Evolutionary conservation across 257 asterid species (phyloP), one percentile per base, ranked within the genome.

Genomic region (Solanum megistacrolobum): DNA sequence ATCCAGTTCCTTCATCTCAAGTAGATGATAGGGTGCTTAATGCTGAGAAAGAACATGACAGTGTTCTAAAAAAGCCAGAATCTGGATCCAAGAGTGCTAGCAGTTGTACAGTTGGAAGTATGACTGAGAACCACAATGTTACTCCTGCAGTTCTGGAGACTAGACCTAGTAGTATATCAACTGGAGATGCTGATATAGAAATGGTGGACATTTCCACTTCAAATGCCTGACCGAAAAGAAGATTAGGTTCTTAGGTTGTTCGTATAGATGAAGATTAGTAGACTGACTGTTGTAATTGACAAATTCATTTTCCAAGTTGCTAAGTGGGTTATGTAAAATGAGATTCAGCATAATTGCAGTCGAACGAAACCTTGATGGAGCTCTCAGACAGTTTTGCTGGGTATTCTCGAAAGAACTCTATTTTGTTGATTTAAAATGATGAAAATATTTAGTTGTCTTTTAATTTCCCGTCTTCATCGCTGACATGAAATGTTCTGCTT

Each of bases 1-100:
- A 62, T 87, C 46, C 87, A 81, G 87, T 89, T 65, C 68, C 89
- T 52, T 71, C 88, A 58, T 71, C 46, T 43, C 86, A 25, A 82
- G 88, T 27, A 60, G 84, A 86, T 79, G 73, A 85, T 79, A 12
- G 13, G 25, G 85, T 85, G 66, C 65, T 81, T 52, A 90, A 86
- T 86, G 90, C 86, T 52, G 91, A 68, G 75, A 39, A 88, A 52
- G 87, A 41, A 78, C 52, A 86, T 21, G 83, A 13, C 6, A 31
- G 43, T 43, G 23, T 21, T 35, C 25, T 25, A 46, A 55, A 38
- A 43, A 55, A 86, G 4, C 55, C 72, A 18, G 48, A 43, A 25
- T 52, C 71, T 86, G 83, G 36, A 72, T 73, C 84, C 43, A 78
- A 48, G 84, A 73, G 68, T 46, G 85, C 20, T 46, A 81, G 73